Evolutionary conservation across 768 basidiomycete genomes (phyloP).

Genomic region (Mycena kentingensis): DNA sequence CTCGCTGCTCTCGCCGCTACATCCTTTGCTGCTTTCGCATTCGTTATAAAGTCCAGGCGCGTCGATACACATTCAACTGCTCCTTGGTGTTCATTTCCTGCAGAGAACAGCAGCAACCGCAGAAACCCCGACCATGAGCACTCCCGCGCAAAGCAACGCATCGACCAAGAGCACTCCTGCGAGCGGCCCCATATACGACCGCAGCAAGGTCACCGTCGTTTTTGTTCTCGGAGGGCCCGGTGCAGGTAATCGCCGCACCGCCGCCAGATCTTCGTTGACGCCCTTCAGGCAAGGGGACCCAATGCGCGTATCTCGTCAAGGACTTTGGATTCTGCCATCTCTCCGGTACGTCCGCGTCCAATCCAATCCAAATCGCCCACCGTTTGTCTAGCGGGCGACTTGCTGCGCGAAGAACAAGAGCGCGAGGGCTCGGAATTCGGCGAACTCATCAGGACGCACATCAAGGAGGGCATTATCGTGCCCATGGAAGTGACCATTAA

Average conservation of each 20-base stretch:
- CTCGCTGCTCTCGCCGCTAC: slow-evolving; percentile 53
- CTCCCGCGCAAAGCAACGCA: too few species aligned
- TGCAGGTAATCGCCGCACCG: slow-evolving; percentile 61
- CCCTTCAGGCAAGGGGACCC: slow-evolving; percentile 87
- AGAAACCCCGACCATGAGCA: too few species aligned
- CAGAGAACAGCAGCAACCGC: too few species aligned
- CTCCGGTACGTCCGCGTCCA: slow-evolving; percentile 60
- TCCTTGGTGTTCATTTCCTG: too few species aligned
- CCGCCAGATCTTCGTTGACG: too few species aligned
- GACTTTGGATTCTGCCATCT: slow-evolving; percentile 91
- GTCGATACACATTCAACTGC: too few species aligned
- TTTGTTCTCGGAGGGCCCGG: slow-evolving; percentile 98
- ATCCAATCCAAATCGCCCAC: slow-evolving; percentile 9
- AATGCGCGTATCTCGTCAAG: slow-evolving; percentile 80
- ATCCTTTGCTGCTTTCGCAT: slow-evolving; percentile 61
- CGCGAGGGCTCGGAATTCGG: slow-evolving; percentile 84
- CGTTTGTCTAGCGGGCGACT: slow-evolving; percentile 76
- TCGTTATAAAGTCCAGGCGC: slow-evolving; percentile 57
- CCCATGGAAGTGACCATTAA: slow-evolving; percentile 97
- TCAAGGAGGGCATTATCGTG: slow-evolving; percentile 90
- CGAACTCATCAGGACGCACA: slow-evolving; percentile 81
- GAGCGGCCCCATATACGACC: slow-evolving; percentile 58
- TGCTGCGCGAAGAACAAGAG: slow-evolving; percentile 90
- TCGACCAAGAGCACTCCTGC: slow-evolving; percentile 69
- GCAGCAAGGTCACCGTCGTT: slow-evolving; percentile 77